A percentile compares a stretch with the other conserved stretches of the same genome.
These are phyloP conservation scores for Syzygium jambos DNA, from an alignment of 345 rosid genomes.

Conservation along the genomic window DNA sequence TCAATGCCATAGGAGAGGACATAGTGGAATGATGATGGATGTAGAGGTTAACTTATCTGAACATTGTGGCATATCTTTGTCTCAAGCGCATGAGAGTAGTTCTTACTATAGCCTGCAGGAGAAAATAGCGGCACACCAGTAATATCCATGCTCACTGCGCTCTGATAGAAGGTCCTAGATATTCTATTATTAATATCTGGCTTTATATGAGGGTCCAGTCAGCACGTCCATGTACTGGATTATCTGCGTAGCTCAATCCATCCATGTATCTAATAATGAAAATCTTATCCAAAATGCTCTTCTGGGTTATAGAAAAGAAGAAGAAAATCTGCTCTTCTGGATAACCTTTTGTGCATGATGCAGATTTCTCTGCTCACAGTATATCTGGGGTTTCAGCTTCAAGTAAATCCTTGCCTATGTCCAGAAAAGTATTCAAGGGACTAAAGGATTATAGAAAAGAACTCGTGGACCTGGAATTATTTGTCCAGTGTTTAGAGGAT, in stretches of 20 bases:
- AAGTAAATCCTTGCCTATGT: constrained; percentile 27
- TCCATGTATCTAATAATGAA: background rate
- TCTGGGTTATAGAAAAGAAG: background rate
- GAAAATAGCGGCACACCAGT: background rate
- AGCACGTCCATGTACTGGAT: background rate
- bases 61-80: background rate
- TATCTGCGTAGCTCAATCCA: background rate
- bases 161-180: background rate
- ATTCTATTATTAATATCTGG: background rate
- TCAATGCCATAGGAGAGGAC: background rate
- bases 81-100: background rate
- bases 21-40: background rate
- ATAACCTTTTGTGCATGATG: constrained; percentile 6
- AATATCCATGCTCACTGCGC: background rate
- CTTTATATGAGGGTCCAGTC: background rate
- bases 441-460: constrained; percentile 36
- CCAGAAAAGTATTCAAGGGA: constrained; percentile 37
- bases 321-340: background rate
- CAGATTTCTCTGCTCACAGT: constrained; percentile 39
- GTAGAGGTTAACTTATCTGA: background rate
- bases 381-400: constrained; percentile 35
- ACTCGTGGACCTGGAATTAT: constrained; percentile 25
- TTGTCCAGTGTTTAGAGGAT: constrained; percentile 25
- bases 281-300: background rate
- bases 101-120: background rate